These are phyloP conservation scores for Silybum marianum DNA, from an alignment of 129 eudicot species.

Conservation along the genomic window DNA sequence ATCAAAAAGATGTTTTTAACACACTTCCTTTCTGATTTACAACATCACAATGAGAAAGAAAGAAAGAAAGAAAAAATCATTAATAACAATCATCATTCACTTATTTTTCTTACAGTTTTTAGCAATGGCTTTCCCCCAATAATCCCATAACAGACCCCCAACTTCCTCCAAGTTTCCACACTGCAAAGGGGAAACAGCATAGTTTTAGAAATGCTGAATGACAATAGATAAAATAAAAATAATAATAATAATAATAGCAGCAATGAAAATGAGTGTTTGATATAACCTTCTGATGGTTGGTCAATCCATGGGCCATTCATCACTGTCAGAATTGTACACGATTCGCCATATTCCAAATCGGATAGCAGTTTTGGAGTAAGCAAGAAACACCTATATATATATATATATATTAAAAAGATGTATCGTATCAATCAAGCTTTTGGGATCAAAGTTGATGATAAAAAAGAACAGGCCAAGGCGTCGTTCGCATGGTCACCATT, in stretches of 20 bases:
- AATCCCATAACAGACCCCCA: constrained; percentile 65
- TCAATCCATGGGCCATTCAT: constrained; percentile 95
- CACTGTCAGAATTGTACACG: constrained; percentile 68
- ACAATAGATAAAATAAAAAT: neutral
- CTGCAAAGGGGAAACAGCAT: constrained; percentile 39
- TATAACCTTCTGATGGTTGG: constrained; percentile 73
- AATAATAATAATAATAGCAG: neutral
- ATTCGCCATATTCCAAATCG: constrained; percentile 82
- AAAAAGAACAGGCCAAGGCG: too few relatives aligned
- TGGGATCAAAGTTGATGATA: too few relatives aligned
- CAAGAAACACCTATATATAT: constrained; percentile 76
- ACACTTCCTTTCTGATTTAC: constrained; percentile 13
- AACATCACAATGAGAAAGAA: constrained; percentile 9
- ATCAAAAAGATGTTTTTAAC: constrained; percentile 8
- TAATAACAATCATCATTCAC: neutral
- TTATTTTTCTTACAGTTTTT: neutral
- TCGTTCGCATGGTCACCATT: too few relatives aligned
- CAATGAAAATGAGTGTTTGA: constrained; percentile 1
- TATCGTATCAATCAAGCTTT: too few relatives aligned
- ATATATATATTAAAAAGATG: too few relatives aligned
- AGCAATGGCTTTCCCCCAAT: constrained; percentile 47
- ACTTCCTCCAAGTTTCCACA: constrained; percentile 80
- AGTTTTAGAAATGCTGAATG: constrained; percentile 1
- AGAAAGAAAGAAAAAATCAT: neutral
- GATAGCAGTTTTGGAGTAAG: constrained; percentile 94